Evolutionary conservation across 495 filamentous ascomycete genomes (phyloP).

Genomic region (Baudoinia panamericana): DNA sequence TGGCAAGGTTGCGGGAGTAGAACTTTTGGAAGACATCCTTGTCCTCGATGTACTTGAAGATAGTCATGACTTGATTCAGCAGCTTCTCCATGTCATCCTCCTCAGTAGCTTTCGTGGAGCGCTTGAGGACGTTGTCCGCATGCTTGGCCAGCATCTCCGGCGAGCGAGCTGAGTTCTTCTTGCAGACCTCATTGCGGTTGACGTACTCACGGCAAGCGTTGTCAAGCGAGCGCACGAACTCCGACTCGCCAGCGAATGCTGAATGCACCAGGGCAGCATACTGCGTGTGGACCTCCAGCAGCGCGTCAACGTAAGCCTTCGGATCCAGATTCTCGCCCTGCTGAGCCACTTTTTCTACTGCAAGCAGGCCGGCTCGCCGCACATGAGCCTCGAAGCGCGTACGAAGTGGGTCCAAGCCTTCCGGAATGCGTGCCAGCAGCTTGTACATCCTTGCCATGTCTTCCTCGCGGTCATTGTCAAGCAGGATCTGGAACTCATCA

Average conservation of each 20-base stretch:
- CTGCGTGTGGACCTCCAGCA: constrained; percentile 85
- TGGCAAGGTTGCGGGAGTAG: constrained; percentile 92
- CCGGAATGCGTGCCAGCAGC: constrained; percentile 77
- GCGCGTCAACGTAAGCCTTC: constrained; percentile 88
- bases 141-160: constrained; percentile 93
- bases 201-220: constrained; percentile 97
- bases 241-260: constrained; percentile 88
- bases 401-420: constrained; percentile 82
- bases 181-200: constrained; percentile 91
- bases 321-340: constrained; percentile 88
- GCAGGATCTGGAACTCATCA: constrained; percentile 90
- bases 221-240: constrained; percentile 91
- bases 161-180: constrained; percentile 77
- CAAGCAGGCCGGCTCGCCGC: constrained; percentile 69
- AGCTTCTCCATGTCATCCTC: constrained; percentile 86
- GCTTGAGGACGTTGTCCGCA: constrained; percentile 85
- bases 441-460: constrained; percentile 95
- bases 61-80: constrained; percentile 93
- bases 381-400: constrained; percentile 87
- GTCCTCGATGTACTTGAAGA: constrained; percentile 99
- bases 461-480: constrained; percentile 88
- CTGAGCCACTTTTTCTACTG: constrained; percentile 79
- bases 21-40: constrained; percentile 99
- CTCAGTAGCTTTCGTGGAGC: constrained; percentile 72
- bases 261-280: constrained; percentile 84